phyloP scores from a whole-genome alignment of 1,284 basidiomycete species.

The Irpex rosettiformis region DNA sequence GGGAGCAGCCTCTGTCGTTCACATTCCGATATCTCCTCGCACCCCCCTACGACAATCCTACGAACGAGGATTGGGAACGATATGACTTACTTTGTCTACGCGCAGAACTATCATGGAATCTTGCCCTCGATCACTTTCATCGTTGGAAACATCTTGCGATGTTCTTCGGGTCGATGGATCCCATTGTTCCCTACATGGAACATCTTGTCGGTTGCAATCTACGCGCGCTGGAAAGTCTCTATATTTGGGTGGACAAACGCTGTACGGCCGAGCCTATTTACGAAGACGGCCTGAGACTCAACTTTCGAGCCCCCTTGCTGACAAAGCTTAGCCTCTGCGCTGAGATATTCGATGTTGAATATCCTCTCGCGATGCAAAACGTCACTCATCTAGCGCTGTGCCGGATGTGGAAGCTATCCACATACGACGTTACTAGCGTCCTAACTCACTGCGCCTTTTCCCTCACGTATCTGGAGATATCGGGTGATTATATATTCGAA shows the following conservation, averaged over 20 bases:
- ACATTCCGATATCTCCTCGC: slow-evolving; percentile 2
- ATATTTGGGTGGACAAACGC: slow-evolving; percentile 2
- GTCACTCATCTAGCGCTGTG: background rate
- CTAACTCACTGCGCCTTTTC: background rate
- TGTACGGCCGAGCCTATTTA: background rate
- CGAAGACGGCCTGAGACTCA: background rate
- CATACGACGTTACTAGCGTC: background rate
- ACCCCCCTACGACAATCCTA: background rate
- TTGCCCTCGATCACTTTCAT: background rate
- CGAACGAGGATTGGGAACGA: background rate
- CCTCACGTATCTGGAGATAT: background rate
- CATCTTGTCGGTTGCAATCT: background rate
- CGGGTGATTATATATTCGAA: background rate
- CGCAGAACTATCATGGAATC: background rate
- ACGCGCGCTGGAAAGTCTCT: background rate
- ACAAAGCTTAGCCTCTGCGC: background rate
- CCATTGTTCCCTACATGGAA: background rate
- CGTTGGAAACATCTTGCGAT: background rate
- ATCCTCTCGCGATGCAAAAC: background rate
- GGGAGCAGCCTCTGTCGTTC: slow-evolving; percentile 2
- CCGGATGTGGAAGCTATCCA: background rate
- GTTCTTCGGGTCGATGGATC: background rate
- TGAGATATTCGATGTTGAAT: background rate
- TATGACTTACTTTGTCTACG: background rate
- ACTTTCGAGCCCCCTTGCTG: background rate